A percentile compares a stretch with the other conserved stretches of the same genome.
phyloP scores from a whole-genome alignment of 1,284 basidiomycete species.

The Coniferiporia sulphurascens region DNA sequence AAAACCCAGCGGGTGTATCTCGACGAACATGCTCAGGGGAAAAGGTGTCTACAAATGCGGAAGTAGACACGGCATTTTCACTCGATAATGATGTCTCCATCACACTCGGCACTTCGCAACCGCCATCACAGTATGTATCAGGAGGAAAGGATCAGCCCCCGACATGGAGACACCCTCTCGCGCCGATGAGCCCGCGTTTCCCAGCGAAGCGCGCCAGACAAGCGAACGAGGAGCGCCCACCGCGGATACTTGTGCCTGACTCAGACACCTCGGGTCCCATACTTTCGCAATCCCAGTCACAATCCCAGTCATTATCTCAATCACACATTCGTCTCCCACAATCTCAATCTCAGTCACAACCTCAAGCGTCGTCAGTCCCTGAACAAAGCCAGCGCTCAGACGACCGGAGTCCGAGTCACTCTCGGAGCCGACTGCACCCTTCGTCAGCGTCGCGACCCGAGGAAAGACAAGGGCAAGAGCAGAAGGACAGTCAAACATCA shows the following conservation, averaged over 20 bases:
- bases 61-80: not conserved
- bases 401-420: not conserved
- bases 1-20: not conserved
- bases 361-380: not conserved
- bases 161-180: not conserved
- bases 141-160: not conserved
- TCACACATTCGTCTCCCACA: conserved; percentile 4
- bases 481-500: not conserved
- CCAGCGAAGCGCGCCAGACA: not conserved
- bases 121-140: not conserved
- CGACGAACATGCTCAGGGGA: not conserved
- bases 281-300: conserved; percentile 12
- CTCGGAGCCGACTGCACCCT: not conserved
- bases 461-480: not conserved
- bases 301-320: conserved; percentile 12
- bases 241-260: conserved; percentile 14
- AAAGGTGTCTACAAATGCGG: not conserved
- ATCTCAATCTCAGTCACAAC: not conserved
- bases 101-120: not conserved
- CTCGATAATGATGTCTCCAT: not conserved
- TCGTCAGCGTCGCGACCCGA: not conserved
- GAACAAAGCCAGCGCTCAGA: not conserved
- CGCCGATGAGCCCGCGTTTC: not conserved
- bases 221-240: not conserved
- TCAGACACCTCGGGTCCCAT: conserved; percentile 10